phyloP scores from a whole-genome alignment of 1,139 yeast species.

The Pichia sp. region DNA sequence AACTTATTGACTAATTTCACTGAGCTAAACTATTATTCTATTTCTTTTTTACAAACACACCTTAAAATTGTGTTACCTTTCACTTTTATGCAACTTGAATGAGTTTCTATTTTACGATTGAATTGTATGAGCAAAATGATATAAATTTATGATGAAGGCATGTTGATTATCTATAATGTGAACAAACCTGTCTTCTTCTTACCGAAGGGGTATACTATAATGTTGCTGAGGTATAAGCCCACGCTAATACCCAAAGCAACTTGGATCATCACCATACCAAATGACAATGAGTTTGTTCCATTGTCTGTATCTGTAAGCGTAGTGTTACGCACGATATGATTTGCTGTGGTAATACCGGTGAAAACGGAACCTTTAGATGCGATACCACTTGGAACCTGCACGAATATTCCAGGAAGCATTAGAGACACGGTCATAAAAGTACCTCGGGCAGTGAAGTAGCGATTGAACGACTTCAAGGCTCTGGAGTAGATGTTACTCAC shows the following conservation, averaged over 20 bases:
- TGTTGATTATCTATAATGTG: conserved; percentile 59
- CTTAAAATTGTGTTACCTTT: too few relatives aligned
- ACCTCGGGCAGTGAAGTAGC: conserved; percentile 18
- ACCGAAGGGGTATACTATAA: conserved; percentile 86
- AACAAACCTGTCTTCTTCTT: conserved; percentile 83
- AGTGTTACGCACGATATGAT: conserved; percentile 38
- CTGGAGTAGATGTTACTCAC: conserved; percentile 85
- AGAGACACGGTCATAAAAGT: conserved; percentile 90
- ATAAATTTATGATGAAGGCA: too few relatives aligned
- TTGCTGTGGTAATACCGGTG: conserved; percentile 73
- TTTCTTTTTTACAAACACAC: not conserved
- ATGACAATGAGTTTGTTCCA: conserved; percentile 37
- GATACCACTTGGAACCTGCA: conserved; percentile 91
- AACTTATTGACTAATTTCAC: conserved; percentile 30
- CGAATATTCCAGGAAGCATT: conserved; percentile 92
- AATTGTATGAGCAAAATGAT: not conserved
- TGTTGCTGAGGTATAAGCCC: conserved; percentile 85
- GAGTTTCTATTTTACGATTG: not conserved
- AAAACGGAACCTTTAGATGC: conserved; percentile 83
- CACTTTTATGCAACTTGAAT: not conserved
- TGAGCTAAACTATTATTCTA: too few relatives aligned
- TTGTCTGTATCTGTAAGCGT: conserved; percentile 22
- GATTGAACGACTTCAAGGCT: conserved; percentile 45
- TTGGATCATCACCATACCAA: conserved; percentile 87
- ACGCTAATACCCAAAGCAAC: conserved; percentile 92